These are phyloP conservation scores for Psilocybe azurescens DNA, from an alignment of 768 basidiomycete species.

Conservation along the genomic window DNA sequence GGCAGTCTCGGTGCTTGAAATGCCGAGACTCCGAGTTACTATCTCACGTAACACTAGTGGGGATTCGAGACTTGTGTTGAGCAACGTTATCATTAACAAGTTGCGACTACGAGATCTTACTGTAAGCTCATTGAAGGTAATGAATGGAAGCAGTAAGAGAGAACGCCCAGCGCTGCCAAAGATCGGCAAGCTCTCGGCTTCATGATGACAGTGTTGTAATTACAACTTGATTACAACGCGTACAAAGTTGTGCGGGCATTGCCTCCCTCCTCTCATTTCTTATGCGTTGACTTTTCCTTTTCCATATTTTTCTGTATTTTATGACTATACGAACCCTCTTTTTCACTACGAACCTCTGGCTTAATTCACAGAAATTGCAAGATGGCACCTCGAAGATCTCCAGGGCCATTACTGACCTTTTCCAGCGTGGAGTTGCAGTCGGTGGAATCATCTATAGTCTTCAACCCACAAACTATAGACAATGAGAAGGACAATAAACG, in stretches of 20 bases:
- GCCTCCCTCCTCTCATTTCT: not conserved
- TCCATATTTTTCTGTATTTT: not conserved
- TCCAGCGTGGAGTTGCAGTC: slow-evolving; percentile 24
- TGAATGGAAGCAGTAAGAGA: not conserved
- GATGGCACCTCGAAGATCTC: slow-evolving; percentile 25
- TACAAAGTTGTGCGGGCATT: not conserved
- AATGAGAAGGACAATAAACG: slow-evolving; percentile 39
- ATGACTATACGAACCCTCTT: slow-evolving; percentile 1
- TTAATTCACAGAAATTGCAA: not conserved
- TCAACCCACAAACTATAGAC: slow-evolving; percentile 18
- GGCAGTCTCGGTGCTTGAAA: not conserved
- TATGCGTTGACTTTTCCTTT: not conserved
- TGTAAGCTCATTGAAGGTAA: too few species aligned
- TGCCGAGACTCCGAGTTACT: not conserved
- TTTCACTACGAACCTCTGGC: not conserved
- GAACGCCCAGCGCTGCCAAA: not conserved
- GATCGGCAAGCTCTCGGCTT: not conserved
- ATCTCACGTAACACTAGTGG: not conserved
- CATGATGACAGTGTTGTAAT: not conserved
- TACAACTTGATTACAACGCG: not conserved
- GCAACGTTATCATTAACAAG: too few species aligned
- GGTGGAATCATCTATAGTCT: slow-evolving; percentile 21
- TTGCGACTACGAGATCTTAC: too few species aligned
- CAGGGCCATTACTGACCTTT: slow-evolving; percentile 26
- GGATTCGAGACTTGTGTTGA: too few species aligned